Percentiles rank a stretch among this genome's conserved stretches.
These are phyloP conservation scores for Aureobasidium sp. DNA, from an alignment of 2,329 filamentous ascomycete genomes.

Conservation along the genomic window DNA sequence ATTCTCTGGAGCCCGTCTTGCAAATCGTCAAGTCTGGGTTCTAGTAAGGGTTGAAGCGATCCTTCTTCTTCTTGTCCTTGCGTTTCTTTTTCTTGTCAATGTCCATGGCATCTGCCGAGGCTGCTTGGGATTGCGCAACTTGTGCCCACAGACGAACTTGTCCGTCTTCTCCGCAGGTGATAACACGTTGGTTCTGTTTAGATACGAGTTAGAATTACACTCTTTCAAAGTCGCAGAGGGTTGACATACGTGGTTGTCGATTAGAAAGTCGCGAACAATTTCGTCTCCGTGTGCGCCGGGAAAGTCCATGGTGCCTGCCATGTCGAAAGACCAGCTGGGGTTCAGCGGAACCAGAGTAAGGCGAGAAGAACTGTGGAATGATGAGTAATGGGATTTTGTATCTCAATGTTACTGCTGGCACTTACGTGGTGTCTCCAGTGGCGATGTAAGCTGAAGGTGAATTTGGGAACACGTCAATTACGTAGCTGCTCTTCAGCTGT, in stretches of 20 bases:
- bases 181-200: constrained; percentile 23
- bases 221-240: too few species aligned
- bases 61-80: constrained; percentile 31
- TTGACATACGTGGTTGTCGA: constrained; percentile 25
- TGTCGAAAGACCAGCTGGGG: constrained; percentile 18
- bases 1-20: too few species aligned
- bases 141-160: constrained; percentile 38
- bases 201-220: not conserved
- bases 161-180: constrained; percentile 46
- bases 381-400: not conserved
- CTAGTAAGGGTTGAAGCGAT: constrained; percentile 35
- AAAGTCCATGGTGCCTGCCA: constrained; percentile 24
- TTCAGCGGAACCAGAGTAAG: constrained; percentile 16
- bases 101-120: constrained; percentile 15
- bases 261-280: constrained; percentile 40
- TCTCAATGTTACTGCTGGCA: not conserved
- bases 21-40: not conserved
- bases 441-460: constrained; percentile 29
- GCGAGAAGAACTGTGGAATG: not conserved
- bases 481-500: constrained; percentile 64
- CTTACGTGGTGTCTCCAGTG: constrained; percentile 17
- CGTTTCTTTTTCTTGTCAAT: constrained; percentile 22
- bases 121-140: not conserved
- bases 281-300: constrained; percentile 43
- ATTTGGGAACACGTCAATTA: constrained; percentile 58